Evolutionary conservation across 2,329 filamentous ascomycete species (phyloP).

Genomic region (Huntiella omanensis): DNA sequence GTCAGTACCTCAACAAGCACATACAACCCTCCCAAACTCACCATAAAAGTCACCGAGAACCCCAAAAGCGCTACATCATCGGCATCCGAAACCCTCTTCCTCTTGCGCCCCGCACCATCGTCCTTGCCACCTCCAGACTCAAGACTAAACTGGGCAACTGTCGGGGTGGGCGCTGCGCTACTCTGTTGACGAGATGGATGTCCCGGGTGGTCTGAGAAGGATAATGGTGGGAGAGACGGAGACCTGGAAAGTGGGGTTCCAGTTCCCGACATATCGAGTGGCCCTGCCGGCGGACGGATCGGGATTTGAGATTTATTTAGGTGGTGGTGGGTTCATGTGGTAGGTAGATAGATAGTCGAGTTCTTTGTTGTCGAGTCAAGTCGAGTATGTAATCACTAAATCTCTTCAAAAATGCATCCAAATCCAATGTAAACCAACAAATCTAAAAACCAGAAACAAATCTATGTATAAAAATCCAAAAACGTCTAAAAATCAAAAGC

Average conservation of each 20-base stretch:
- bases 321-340: too few species aligned
- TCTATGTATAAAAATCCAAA: too few species aligned
- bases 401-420: too few species aligned
- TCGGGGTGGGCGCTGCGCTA: conserved; percentile 3
- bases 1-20: conserved; percentile 2
- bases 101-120: neutral
- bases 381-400: too few species aligned
- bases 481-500: too few species aligned
- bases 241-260: conserved; percentile 1
- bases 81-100: conserved; percentile 8
- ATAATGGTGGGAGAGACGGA: conserved; percentile 7
- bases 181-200: neutral
- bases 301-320: too few species aligned
- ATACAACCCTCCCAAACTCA: conserved; percentile 6
- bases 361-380: too few species aligned
- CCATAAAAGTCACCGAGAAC: conserved; percentile 2
- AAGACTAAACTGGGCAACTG: conserved; percentile 1
- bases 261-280: too few species aligned
- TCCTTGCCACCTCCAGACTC: conserved; percentile 4
- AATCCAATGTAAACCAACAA: too few species aligned
- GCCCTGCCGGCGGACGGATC: too few species aligned
- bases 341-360: too few species aligned
- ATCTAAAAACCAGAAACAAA: too few species aligned
- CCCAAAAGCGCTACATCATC: conserved; percentile 3
- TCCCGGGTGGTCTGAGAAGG: neutral